Evolutionary conservation across 106 monocot species (phyloP), one percentile per base, ranked within the genome.

Genomic region (Acorus calamus): DNA sequence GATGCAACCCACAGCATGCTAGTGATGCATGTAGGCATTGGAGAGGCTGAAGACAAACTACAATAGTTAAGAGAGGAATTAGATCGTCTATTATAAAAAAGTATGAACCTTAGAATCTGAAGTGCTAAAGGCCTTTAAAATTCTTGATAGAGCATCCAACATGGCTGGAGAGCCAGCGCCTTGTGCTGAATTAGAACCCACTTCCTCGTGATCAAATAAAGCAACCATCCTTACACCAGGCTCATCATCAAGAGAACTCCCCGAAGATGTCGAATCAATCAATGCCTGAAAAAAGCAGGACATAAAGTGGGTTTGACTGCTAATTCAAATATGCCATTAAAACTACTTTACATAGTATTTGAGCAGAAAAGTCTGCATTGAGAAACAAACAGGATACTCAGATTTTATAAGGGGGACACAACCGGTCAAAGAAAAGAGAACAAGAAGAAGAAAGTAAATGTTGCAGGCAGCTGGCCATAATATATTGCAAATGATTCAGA

Each of bases 131-230:
- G 76, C 82, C 51, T 77, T 72, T 69, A 88, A 91, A 71, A 91
- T 85, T 71, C 96, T 91, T 65, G 87, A 78, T 44, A 98, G 63
- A 46, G 91, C 90, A 82, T 98, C 96, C 12, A 98, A 66, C 91
- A 98, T 82, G 52, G 59, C 96, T 70, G 96, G 96, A 72, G 96
- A 98, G 62, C 91, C 96, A 61, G 96, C 96, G 62, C 96, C 96
- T 66, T 98, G 96, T 5, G 96, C 96, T 52, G 96, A 98, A 74
- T 88, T 77, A 61, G 96, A 98, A 65, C 96, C 96, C 14, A 98
- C 88, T 65, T 98, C 96, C 71, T 98, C 96, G 57, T 98, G 91
- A 78, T 98, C 96, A 80, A 98, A 98, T 41, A 98, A 70, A 62
- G 96, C 87, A 7, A 96, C 79, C 96, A 98, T 98, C 59, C 91